These are phyloP conservation scores for Phytophthora pluvialis DNA, from an alignment of 352 stramenopile species.

Conservation along the genomic window DNA sequence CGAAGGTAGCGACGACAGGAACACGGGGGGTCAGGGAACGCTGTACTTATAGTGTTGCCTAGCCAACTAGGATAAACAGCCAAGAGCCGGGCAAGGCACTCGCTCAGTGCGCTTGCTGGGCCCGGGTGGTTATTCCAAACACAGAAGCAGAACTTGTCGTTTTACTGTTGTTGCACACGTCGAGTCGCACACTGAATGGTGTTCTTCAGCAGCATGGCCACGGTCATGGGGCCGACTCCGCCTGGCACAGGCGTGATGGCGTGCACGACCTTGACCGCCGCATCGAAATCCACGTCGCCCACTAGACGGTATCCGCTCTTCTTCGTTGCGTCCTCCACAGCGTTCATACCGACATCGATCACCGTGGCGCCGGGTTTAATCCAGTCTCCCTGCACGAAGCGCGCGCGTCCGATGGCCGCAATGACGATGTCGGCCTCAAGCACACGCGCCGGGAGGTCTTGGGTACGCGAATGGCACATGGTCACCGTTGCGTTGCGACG, in stretches of 20 bases:
- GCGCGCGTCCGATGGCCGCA: slow-evolving; percentile 93
- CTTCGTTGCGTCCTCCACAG: slow-evolving; percentile 86
- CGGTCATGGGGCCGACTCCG: slow-evolving; percentile 98
- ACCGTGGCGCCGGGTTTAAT: slow-evolving; percentile 97
- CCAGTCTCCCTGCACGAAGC: slow-evolving; percentile 95
- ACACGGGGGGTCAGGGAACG: slow-evolving; percentile 19
- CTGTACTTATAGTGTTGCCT: slow-evolving; percentile 34
- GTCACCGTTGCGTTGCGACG: slow-evolving; percentile 97
- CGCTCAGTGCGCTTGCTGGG: slow-evolving; percentile 11
- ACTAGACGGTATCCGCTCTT: slow-evolving; percentile 93
- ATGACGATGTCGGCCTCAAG: slow-evolving; percentile 97
- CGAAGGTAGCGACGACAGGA: background rate
- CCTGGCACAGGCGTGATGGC: slow-evolving; percentile 98
- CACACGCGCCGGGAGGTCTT: slow-evolving; percentile 81
- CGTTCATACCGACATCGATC: slow-evolving; percentile 99
- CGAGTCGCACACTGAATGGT: slow-evolving; percentile 57
- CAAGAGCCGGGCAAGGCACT: slow-evolving; percentile 14
- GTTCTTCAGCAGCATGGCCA: slow-evolving; percentile 94
- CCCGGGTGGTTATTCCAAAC: slow-evolving; percentile 25
- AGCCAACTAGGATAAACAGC: slow-evolving; percentile 34
- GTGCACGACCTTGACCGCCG: slow-evolving; percentile 79
- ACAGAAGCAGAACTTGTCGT: background rate
- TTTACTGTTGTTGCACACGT: slow-evolving; percentile 30
- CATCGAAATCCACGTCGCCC: slow-evolving; percentile 97
- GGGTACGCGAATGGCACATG: slow-evolving; percentile 96